Conservation (phyloP, 129 eudicot genomes). For the Mikania micrantha region DNA sequence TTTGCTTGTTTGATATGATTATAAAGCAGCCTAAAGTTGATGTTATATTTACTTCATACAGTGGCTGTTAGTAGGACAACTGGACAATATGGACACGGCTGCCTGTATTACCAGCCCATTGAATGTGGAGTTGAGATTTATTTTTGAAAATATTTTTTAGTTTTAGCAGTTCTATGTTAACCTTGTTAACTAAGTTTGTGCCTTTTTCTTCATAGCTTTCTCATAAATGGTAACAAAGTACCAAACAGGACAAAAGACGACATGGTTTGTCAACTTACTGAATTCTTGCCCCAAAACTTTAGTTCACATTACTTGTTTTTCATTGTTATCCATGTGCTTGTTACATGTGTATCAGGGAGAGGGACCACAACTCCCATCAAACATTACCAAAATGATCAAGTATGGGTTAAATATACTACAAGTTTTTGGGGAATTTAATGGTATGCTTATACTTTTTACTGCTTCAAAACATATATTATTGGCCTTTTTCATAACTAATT, state of each 20-base stretch:
- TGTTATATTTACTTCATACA: conserved; percentile 8
- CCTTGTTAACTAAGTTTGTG: conserved; percentile 5
- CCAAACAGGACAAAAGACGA: conserved; percentile 25
- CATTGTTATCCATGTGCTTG: conserved; percentile 9
- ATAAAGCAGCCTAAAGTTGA: conserved; percentile 3
- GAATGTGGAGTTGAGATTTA: conserved; percentile 23
- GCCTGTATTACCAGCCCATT: conserved; percentile 29
- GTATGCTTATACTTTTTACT: conserved; percentile 26
- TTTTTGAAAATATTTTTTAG: neutral
- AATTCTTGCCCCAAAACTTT: neutral
- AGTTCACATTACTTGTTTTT: neutral
- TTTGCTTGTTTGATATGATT: neutral
- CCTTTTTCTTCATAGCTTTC: conserved; percentile 22
- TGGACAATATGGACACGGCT: conserved; percentile 27
- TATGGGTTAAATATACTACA: conserved; percentile 46
- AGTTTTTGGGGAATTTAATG: conserved; percentile 40
- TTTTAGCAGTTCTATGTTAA: neutral
- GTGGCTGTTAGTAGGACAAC: conserved; percentile 34
- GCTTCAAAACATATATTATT: conserved; percentile 2
- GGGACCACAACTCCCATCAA: conserved; percentile 39
- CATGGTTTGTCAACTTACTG: conserved; percentile 24
- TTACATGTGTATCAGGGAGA: conserved; percentile 23
- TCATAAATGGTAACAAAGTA: conserved; percentile 16
- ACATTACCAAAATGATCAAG: conserved; percentile 37
- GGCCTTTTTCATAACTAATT: neutral